Conservation (phyloP, 2,329 filamentous ascomycete genomes). For the Penicillium sp. region DNA sequence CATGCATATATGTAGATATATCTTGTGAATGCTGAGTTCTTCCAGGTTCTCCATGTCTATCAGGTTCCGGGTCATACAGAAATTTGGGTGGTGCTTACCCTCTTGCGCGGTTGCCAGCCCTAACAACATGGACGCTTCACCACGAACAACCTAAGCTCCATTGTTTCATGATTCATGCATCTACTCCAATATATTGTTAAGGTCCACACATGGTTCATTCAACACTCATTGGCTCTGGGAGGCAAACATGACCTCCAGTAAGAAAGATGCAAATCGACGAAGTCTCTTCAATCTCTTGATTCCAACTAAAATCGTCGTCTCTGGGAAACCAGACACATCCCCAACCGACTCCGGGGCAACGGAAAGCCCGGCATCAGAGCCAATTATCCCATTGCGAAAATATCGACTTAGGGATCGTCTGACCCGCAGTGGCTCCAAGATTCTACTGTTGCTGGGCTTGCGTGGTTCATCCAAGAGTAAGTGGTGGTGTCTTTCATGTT, state of each 20-base stretch:
- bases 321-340: conserved; percentile 14
- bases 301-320: conserved; percentile 18
- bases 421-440: conserved; percentile 36
- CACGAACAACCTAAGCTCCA: background rate
- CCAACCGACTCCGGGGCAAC: conserved; percentile 24
- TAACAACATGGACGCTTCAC: background rate
- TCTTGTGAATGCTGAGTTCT: background rate
- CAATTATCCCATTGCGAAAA: conserved; percentile 15
- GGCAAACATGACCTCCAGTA: conserved; percentile 21
- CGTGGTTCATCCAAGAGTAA: conserved; percentile 28
- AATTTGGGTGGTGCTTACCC: background rate
- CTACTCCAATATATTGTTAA: conserved; percentile 1
- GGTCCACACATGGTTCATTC: background rate
- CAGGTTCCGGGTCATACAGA: background rate
- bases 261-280: conserved; percentile 21
- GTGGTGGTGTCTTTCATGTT: background rate
- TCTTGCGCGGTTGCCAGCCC: background rate
- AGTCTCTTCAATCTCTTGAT: conserved; percentile 26
- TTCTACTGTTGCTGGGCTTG: conserved; percentile 37
- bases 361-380: conserved; percentile 25
- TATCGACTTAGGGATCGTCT: conserved; percentile 32
- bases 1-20: background rate
- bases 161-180: background rate
- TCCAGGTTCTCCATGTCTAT: background rate
- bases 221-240: background rate